Conservation (phyloP, 805 yeast genomes). For the Yamadazyma tumulicola region DNA sequence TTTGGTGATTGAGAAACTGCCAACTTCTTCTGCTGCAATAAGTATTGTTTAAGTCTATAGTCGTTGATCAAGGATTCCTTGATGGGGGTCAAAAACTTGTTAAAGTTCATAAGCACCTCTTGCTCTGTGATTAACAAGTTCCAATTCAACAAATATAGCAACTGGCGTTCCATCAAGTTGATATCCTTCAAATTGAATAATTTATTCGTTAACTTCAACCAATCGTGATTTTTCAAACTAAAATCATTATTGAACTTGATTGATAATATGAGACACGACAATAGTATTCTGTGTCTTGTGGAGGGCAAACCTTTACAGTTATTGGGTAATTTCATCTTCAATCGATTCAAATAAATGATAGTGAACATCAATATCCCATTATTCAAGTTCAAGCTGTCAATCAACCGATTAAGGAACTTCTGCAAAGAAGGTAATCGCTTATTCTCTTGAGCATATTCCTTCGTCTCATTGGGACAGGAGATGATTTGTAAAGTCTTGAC, state of each 20-base stretch:
- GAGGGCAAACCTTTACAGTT: slow-evolving; percentile 78
- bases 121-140: slow-evolving; percentile 49
- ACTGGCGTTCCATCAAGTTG: slow-evolving; percentile 77
- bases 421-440: slow-evolving; percentile 62
- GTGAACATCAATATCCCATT: slow-evolving; percentile 77
- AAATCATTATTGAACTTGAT: slow-evolving; percentile 76
- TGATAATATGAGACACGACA: slow-evolving; percentile 69
- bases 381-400: slow-evolving; percentile 73
- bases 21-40: slow-evolving; percentile 11
- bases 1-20: slow-evolving; percentile 2
- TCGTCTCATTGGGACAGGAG: slow-evolving; percentile 47
- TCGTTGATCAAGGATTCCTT: slow-evolving; percentile 34
- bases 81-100: slow-evolving; percentile 51
- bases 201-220: slow-evolving; percentile 79
- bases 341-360: slow-evolving; percentile 60
- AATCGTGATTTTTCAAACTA: slow-evolving; percentile 72
- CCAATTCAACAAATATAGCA: slow-evolving; percentile 67
- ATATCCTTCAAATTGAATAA: slow-evolving; percentile 65
- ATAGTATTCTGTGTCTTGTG: slow-evolving; percentile 72
- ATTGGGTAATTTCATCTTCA: slow-evolving; percentile 58
- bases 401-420: slow-evolving; percentile 70
- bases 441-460: slow-evolving; percentile 18
- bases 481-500: slow-evolving; percentile 63
- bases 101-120: slow-evolving; percentile 42
- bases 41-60: slow-evolving; percentile 27